These are phyloP conservation scores for Geranium brycei DNA, from an alignment of 345 rosid species.

Conservation along the genomic window DNA sequence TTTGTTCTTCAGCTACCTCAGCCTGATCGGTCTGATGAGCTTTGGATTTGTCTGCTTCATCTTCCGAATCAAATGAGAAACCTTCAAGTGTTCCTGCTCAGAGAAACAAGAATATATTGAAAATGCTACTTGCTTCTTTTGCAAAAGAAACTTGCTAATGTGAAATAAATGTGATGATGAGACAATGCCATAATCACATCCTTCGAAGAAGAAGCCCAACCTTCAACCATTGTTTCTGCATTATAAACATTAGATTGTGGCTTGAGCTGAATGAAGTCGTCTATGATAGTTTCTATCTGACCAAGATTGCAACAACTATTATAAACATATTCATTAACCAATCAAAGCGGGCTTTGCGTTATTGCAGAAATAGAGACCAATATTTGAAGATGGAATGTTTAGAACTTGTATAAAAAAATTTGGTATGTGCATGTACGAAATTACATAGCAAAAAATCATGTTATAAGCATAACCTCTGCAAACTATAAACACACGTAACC, in stretches of 20 bases:
- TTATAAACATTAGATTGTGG: constrained; percentile 71
- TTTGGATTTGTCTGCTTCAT: constrained; percentile 53
- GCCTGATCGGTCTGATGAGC: constrained; percentile 38
- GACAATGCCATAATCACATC: too few relatives aligned
- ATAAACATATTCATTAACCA: constrained; percentile 5
- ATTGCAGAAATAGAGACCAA: not conserved
- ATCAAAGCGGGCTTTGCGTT: not conserved
- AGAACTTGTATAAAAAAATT: not conserved
- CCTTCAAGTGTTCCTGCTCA: constrained; percentile 76
- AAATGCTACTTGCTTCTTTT: not conserved
- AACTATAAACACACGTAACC: not conserved
- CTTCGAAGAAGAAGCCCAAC: constrained; percentile 19
- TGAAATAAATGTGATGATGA: not conserved
- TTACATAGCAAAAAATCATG: not conserved
- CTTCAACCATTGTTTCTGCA: constrained; percentile 95
- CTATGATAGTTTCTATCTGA: constrained; percentile 89
- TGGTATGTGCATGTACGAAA: not conserved
- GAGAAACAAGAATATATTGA: constrained; percentile 4
- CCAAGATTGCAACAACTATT: constrained; percentile 10
- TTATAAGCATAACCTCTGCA: not conserved
- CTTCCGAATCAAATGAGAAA: constrained; percentile 70
- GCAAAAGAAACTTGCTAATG: not conserved
- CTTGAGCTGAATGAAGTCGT: constrained; percentile 80
- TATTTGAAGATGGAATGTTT: not conserved
- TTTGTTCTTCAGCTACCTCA: constrained; percentile 35